These are phyloP conservation scores for Rhododendron williamsianum DNA, from an alignment of 148 eudicot species.

Conservation along the genomic window DNA sequence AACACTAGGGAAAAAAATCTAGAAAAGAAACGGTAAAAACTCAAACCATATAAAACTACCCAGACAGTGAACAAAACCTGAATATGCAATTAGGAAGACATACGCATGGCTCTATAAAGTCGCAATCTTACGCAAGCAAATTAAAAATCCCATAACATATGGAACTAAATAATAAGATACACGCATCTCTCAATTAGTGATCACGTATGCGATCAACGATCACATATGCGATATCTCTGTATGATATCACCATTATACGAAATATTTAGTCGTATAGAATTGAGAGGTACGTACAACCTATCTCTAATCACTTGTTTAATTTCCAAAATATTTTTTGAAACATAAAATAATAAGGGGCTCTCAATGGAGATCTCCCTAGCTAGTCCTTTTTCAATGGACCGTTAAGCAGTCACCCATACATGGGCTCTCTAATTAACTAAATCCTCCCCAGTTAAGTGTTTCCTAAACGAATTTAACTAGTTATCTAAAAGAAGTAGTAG, in stretches of 20 bases:
- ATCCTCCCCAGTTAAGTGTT: neutral
- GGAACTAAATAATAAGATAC: neutral
- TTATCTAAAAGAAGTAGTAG: too few relatives aligned
- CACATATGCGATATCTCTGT: too few relatives aligned
- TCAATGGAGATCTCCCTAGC: neutral
- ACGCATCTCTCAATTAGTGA: neutral
- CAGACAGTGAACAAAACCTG: neutral
- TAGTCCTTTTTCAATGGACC: neutral
- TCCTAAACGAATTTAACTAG: too few relatives aligned
- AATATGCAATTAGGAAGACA: neutral
- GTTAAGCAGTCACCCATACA: neutral
- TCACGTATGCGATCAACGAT: too few relatives aligned
- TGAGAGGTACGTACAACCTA: neutral
- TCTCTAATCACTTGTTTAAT: neutral
- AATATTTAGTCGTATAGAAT: too few relatives aligned
- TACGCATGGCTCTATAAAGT: neutral
- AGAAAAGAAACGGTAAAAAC: too few relatives aligned
- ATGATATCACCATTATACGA: too few relatives aligned
- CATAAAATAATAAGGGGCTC: neutral
- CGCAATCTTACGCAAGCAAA: neutral
- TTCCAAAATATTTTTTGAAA: neutral
- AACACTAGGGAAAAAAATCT: neutral
- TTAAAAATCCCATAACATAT: neutral
- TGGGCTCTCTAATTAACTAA: neutral
- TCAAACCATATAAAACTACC: neutral